Evolutionary conservation across 139 green algal genomes (phyloP), one percentile per base, ranked within the genome.

Genomic region (Chlamydomonas incerta): DNA sequence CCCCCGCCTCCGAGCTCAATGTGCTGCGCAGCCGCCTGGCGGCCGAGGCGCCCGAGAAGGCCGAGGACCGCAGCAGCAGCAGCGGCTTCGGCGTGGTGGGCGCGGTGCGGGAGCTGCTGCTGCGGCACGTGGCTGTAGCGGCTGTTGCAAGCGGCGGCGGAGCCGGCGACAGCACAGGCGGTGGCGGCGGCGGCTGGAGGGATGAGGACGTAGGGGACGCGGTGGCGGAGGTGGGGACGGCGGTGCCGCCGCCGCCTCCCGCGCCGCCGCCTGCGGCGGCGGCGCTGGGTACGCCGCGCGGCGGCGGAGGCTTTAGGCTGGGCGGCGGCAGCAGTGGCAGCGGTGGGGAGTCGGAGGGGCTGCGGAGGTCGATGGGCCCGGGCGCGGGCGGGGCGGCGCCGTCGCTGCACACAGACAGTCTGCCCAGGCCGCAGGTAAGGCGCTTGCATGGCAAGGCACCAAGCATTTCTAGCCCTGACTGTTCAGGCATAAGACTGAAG

Each of bases 11-110:
- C 9, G 65, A 85, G 79, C 23, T 37, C 33, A 85, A 85, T 23
- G 31, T 76, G 41, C n/a, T 85, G 31, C 65, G 79, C 11, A 11
- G 20, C 26, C 65, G 79, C n/a, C 57, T 85, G 79, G 79, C 37
- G 3, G 18, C 33, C 17, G 35, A 72, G 2, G 33, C 58, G 46
- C 62, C 75, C 37, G 9, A 9, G 28, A 60, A 8, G 33, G 15
- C 6, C 0, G 37, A 21, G 60, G 29, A 20, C 10, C 10, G 4
- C 14, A 28, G 29, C 72, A 37, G 47, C 72, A 41, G 4, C 72
- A 41, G 28, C 29, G 73, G 79, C 10, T 37, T 69, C 23, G 79
- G 79, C 10, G 79, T 75, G 26, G 65, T 85, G 20, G 10, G 21
- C 6, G 65, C 79, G 23, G 66, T 85, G 6, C 11, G 65, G 11